A percentile compares a stretch with the other conserved stretches of the same genome.
phyloP scores from a whole-genome alignment of 768 basidiomycete species.

The Mrakia hoshinonis region DNA sequence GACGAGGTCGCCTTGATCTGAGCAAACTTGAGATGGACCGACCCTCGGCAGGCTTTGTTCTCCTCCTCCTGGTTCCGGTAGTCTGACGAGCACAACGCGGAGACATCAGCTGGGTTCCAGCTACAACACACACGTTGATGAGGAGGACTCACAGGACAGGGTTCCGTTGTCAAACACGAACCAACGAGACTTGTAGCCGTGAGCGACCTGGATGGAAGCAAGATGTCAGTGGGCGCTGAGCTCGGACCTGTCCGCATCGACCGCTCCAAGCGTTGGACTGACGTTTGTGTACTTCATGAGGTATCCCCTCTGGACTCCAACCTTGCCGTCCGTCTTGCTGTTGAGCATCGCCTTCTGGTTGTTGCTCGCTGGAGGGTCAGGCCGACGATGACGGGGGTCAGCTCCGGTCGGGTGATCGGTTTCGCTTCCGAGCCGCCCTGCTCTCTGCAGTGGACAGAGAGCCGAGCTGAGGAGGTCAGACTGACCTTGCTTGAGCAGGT shows the following conservation, averaged over 20 bases:
- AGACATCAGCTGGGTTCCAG: not conserved
- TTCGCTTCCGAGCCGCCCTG: not conserved
- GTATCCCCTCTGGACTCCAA: slow-evolving; percentile 17
- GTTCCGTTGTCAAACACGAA: slow-evolving; percentile 80
- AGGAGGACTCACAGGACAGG: slow-evolving; percentile 59
- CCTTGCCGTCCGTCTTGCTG: slow-evolving; percentile 19
- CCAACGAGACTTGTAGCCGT: slow-evolving; percentile 47
- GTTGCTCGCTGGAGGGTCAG: slow-evolving; percentile 20
- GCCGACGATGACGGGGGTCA: not conserved
- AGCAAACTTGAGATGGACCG: slow-evolving; percentile 77
- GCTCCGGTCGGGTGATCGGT: not conserved
- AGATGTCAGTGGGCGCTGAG: slow-evolving; percentile 50
- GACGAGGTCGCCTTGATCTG: slow-evolving; percentile 49
- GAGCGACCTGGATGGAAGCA: not conserved
- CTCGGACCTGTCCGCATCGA: slow-evolving; percentile 54
- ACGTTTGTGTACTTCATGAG: slow-evolving; percentile 14
- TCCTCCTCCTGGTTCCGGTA: slow-evolving; percentile 89
- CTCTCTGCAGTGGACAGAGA: not conserved
- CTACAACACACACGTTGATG: not conserved
- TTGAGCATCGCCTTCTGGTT: slow-evolving; percentile 27
- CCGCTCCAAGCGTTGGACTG: slow-evolving; percentile 22
- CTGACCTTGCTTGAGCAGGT: slow-evolving; percentile 75
- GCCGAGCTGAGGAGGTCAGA: slow-evolving; percentile 25
- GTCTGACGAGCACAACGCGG: slow-evolving; percentile 43
- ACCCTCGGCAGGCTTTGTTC: slow-evolving; percentile 69